These are phyloP conservation scores for Syncephalastrum racemosum DNA, from an alignment of 371 early-diverging fungal species.

Conservation along the genomic window DNA sequence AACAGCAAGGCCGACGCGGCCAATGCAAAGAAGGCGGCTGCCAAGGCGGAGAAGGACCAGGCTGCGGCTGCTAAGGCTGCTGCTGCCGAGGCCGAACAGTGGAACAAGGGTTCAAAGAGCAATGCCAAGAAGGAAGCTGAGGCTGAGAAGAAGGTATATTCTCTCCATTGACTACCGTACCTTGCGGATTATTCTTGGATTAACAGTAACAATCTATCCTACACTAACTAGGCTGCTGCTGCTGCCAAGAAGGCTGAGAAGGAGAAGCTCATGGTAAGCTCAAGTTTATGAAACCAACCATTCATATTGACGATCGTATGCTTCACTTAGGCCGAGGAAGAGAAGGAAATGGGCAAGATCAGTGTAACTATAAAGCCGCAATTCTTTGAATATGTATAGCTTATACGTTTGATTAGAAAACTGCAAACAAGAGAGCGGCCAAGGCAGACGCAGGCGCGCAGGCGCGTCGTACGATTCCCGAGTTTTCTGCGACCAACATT, in stretches of 20 bases:
- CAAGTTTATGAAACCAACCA: not conserved
- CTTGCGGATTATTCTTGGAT: not conserved
- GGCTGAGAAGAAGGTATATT: conserved; percentile 65
- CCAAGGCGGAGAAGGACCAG: conserved; percentile 61
- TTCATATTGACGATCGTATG: not conserved
- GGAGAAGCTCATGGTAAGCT: conserved; percentile 29
- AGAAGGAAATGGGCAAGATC: conserved; percentile 29
- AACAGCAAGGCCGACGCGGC: conserved; percentile 61
- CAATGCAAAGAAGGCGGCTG: conserved; percentile 71
- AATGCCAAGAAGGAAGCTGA: conserved; percentile 68
- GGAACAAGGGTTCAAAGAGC: conserved; percentile 73
- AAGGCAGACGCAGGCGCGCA: conserved; percentile 48
- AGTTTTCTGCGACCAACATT: conserved; percentile 71
- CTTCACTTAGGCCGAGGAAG: conserved; percentile 45
- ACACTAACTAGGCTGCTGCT: conserved; percentile 29
- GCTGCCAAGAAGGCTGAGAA: conserved; percentile 44
- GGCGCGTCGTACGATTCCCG: conserved; percentile 54
- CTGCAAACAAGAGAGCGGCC: conserved; percentile 52
- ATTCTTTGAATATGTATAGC: not conserved
- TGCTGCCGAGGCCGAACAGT: conserved; percentile 56
- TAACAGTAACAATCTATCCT: not conserved
- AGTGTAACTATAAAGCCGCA: conserved; percentile 15
- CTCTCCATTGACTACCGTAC: not conserved
- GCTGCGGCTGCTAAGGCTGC: conserved; percentile 58
- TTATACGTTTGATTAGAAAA: conserved; percentile 33